A percentile compares a stretch with the other conserved stretches of the same genome.
These are phyloP conservation scores for Orychophragmus violaceus DNA, from an alignment of 345 rosid species.

Conservation along the genomic window DNA sequence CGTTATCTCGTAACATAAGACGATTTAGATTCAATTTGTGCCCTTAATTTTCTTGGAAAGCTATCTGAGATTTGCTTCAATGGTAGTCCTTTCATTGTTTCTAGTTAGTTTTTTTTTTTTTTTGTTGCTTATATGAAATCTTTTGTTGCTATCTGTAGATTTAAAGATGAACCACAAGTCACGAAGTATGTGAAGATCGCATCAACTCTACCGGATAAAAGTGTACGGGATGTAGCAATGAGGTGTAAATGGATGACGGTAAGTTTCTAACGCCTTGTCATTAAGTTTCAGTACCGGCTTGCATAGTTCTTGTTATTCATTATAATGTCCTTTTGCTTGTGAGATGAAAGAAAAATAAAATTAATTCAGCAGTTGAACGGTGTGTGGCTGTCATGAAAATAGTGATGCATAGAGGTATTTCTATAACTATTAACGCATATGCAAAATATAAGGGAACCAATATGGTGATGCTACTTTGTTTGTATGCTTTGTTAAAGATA, in stretches of 20 bases:
- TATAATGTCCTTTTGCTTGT: not conserved
- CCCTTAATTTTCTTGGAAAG: not conserved
- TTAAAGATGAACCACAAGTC: slow-evolving; percentile 63
- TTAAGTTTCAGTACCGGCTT: not conserved
- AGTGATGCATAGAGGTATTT: not conserved
- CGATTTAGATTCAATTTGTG: not conserved
- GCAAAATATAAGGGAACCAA: slow-evolving; percentile 7
- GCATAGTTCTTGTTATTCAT: not conserved
- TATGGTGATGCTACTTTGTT: slow-evolving; percentile 17
- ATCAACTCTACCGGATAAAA: slow-evolving; percentile 70
- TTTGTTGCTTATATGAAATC: not conserved
- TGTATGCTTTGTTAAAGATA: slow-evolving; percentile 27
- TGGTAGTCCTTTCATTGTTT: not conserved
- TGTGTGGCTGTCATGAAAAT: not conserved
- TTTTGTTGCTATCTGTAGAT: slow-evolving; percentile 37
- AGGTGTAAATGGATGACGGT: slow-evolving; percentile 76
- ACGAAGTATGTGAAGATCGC: slow-evolving; percentile 88
- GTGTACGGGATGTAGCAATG: slow-evolving; percentile 95
- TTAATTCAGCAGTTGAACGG: not conserved
- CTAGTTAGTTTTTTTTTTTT: not conserved
- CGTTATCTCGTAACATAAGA: not conserved
- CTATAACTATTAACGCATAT: not conserved
- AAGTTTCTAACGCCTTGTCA: not conserved
- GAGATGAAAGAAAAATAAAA: not conserved
- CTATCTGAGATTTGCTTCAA: not conserved